Evolutionary conservation across 495 filamentous ascomycete species (phyloP).

Genomic region (Penicillium crystallinum): DNA sequence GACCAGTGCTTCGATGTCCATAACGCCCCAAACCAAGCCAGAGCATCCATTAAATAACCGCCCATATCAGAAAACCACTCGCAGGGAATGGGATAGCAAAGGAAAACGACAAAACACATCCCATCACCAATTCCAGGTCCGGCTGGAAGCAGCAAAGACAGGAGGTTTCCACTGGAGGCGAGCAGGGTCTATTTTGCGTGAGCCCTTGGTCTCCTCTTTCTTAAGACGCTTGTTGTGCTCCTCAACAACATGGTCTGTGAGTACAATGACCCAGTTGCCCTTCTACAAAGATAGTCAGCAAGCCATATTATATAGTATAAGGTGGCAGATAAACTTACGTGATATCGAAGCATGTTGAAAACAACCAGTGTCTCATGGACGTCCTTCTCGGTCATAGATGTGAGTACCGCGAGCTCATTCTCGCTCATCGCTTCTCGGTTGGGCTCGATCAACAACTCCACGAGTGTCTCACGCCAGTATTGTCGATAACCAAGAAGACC

Average conservation of each 20-base stretch:
- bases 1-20: background rate
- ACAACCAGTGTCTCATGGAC: slow-evolving; percentile 90
- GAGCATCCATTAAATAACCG: slow-evolving; percentile 8
- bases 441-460: slow-evolving; percentile 68
- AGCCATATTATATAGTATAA: no score
- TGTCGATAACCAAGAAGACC: slow-evolving; percentile 88
- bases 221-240: slow-evolving; percentile 66
- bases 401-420: slow-evolving; percentile 69
- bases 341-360: slow-evolving; percentile 89
- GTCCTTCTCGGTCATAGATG: slow-evolving; percentile 92
- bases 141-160: slow-evolving; percentile 78
- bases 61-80: background rate
- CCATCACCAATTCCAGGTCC: slow-evolving; percentile 91
- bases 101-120: slow-evolving; percentile 12
- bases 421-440: slow-evolving; percentile 63
- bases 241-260: slow-evolving; percentile 74
- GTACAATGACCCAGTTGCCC: slow-evolving; percentile 85
- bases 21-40: background rate
- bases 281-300: slow-evolving; percentile 48
- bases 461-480: slow-evolving; percentile 93
- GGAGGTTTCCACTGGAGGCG: slow-evolving; percentile 92
- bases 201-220: slow-evolving; percentile 70
- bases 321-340: slow-evolving; percentile 54
- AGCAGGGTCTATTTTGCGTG: slow-evolving; percentile 71
- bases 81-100: background rate